Evolutionary conservation across 768 basidiomycete species (phyloP).

Genomic region (Mycena venus): DNA sequence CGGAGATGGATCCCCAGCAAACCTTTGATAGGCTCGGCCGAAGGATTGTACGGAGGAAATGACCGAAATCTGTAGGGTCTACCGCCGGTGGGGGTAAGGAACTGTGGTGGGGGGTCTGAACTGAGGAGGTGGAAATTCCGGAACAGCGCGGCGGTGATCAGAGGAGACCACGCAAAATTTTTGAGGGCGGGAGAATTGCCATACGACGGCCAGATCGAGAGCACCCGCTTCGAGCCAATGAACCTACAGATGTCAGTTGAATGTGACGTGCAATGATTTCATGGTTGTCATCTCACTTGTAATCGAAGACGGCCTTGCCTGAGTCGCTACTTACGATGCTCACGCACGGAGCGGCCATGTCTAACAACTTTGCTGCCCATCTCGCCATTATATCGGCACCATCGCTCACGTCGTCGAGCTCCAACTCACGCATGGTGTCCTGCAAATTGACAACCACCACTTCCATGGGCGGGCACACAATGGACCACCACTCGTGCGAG

Average conservation of each 20-base stretch:
- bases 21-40: constrained; percentile 44
- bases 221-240: not conserved
- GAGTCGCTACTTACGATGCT: too few species aligned
- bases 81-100: not conserved
- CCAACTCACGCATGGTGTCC: not conserved
- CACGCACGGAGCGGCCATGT: not conserved
- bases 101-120: not conserved
- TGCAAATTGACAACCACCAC: not conserved
- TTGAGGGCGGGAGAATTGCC: constrained; percentile 4
- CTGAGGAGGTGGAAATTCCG: constrained; percentile 15
- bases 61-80: too few species aligned
- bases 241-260: constrained; percentile 6
- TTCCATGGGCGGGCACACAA: not conserved
- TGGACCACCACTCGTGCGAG: constrained; percentile 7
- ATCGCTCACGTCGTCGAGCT: not conserved
- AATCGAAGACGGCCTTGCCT: constrained; percentile 6
- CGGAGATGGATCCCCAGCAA: constrained; percentile 64
- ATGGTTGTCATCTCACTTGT: not conserved
- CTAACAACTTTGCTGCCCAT: constrained; percentile 13
- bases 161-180: constrained; percentile 25
- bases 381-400: not conserved
- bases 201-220: constrained; percentile 23
- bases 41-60: too few species aligned
- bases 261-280: not conserved
- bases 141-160: constrained; percentile 14